Evolutionary conservation across 176 grass and related monocot genomes (phyloP).

Genomic region (Rhynchospora pubera): DNA sequence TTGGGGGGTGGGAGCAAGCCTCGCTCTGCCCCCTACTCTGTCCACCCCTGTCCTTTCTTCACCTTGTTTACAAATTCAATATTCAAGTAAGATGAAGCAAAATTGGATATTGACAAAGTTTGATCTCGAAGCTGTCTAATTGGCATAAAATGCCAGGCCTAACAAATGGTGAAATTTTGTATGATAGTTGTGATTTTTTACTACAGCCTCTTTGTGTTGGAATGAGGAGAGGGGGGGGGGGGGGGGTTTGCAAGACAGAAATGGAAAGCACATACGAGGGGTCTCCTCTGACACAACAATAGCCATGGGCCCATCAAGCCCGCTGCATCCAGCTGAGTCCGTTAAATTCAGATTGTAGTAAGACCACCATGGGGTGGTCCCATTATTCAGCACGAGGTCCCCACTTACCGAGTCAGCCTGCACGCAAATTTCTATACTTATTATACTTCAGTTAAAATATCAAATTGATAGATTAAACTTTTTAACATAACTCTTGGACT

Average conservation of each 20-base stretch:
- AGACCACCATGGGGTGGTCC: conserved; percentile 81
- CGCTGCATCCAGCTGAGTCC: conserved; percentile 57
- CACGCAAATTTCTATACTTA: neutral
- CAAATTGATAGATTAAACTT: neutral
- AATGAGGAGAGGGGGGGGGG: neutral
- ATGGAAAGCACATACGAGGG: conserved; percentile 61
- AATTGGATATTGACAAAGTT: neutral
- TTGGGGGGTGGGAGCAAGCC: too few relatives aligned
- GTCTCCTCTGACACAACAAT: conserved; percentile 95
- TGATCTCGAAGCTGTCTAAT: neutral
- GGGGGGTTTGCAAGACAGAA: conserved; percentile 14
- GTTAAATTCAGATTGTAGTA: conserved; percentile 53
- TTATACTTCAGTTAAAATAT: neutral
- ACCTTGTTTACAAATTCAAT: too few relatives aligned
- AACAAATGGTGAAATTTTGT: neutral
- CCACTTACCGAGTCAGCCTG: conserved; percentile 76
- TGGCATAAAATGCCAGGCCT: neutral
- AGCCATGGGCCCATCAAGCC: conserved; percentile 72
- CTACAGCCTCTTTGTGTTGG: neutral
- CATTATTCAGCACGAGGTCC: conserved; percentile 59
- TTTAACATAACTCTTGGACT: too few relatives aligned
- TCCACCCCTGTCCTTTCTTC: too few relatives aligned
- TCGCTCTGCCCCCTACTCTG: too few relatives aligned
- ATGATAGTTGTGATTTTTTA: neutral
- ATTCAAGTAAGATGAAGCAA: neutral